Percentiles rank a stretch among this genome's conserved stretches.
phyloP scores from a whole-genome alignment of 176 grass and related monocot genomes.

The Triticum timopheevii region DNA sequence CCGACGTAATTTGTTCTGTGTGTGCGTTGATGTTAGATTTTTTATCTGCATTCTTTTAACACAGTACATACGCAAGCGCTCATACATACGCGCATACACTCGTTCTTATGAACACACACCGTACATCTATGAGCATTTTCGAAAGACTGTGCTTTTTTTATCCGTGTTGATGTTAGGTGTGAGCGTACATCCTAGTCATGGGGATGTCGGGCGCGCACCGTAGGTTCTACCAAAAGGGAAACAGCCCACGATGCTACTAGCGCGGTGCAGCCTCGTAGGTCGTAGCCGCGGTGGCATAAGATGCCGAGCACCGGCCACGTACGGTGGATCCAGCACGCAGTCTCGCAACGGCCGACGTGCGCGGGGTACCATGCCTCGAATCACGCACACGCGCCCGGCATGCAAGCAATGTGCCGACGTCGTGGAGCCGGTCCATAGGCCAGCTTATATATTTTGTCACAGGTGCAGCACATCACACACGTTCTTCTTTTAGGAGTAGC shows the following conservation, averaged over 20 bases:
- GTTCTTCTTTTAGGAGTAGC: background rate
- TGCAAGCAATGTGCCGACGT: background rate
- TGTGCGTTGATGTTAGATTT: too few relatives aligned
- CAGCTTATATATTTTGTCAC: background rate
- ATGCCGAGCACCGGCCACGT: background rate
- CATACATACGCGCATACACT: too few relatives aligned
- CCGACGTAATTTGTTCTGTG: too few relatives aligned
- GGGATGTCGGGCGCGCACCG: too few relatives aligned
- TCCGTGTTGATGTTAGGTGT: too few relatives aligned
- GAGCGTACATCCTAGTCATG: too few relatives aligned
- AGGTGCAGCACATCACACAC: background rate
- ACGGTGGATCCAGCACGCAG: background rate
- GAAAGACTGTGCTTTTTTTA: too few relatives aligned
- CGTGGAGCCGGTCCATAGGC: background rate
- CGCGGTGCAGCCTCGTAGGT: background rate
- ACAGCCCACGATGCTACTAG: background rate
- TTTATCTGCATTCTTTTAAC: too few relatives aligned
- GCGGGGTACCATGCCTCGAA: background rate
- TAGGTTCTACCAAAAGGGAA: too few relatives aligned
- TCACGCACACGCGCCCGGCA: constrained; percentile 13
- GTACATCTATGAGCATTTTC: too few relatives aligned
- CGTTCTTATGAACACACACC: too few relatives aligned
- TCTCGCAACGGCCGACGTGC: background rate
- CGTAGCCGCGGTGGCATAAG: background rate
- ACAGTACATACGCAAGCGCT: too few relatives aligned